Evolutionary conservation across 2,329 filamentous ascomycete genomes (phyloP).

Genomic region (Colletotrichum paranaense): DNA sequence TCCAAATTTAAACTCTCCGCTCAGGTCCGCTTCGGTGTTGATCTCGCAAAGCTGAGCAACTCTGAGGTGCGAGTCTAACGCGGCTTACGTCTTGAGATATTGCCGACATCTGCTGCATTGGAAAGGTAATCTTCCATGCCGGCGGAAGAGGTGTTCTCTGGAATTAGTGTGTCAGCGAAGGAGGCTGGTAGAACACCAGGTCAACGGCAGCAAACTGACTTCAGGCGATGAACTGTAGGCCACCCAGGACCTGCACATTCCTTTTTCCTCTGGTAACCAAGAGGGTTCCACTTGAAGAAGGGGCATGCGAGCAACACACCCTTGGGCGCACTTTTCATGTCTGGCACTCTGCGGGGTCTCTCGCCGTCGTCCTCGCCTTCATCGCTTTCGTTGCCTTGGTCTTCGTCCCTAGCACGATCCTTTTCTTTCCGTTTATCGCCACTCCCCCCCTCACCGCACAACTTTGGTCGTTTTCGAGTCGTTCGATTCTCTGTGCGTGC

Average conservation of each 20-base stretch:
- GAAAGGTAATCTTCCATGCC: neutral
- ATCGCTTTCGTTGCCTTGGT: no score
- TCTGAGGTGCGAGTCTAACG: neutral
- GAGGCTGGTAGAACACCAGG: no score
- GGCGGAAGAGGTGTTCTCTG: neutral
- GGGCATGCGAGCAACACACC: neutral
- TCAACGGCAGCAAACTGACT: neutral
- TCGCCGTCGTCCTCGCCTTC: no score
- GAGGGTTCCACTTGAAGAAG: neutral
- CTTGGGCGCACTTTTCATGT: no score
- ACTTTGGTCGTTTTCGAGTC: no score
- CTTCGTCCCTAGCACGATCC: no score
- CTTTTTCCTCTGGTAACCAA: neutral
- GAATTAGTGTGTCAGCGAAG: no score
- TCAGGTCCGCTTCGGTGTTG: neutral
- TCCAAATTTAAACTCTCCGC: neutral
- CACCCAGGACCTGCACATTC: neutral
- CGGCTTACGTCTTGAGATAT: no score
- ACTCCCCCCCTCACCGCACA: no score
- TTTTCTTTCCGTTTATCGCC: no score
- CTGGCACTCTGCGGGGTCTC: no score
- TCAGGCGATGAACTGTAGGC: neutral
- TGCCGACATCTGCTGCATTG: neutral
- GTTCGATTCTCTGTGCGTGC: no score
- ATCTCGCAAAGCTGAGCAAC: neutral